These are phyloP conservation scores for Phytophthora fragariaefolia DNA, from an alignment of 352 stramenopile species.

Conservation along the genomic window DNA sequence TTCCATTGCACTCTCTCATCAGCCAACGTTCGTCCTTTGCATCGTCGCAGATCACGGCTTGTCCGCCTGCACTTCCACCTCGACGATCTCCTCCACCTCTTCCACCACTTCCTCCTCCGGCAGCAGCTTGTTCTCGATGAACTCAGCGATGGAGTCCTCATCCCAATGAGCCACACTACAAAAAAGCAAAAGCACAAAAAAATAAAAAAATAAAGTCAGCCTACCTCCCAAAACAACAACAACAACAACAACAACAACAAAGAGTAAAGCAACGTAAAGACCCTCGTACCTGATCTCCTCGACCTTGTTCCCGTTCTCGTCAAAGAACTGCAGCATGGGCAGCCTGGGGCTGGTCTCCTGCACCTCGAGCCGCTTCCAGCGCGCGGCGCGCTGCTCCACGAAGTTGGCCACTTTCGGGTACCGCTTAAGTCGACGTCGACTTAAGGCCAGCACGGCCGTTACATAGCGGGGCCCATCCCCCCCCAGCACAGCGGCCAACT, in stretches of 20 bases:
- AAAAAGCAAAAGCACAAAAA: slow-evolving; percentile 12
- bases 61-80: slow-evolving; percentile 35
- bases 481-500: slow-evolving; percentile 42
- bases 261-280: too few relatives aligned
- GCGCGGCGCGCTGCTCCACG: slow-evolving; percentile 53
- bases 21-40: neutral
- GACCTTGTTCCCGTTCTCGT: slow-evolving; percentile 51
- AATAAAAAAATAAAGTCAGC: neutral
- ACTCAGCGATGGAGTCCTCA: slow-evolving; percentile 77
- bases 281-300: slow-evolving; percentile 70
- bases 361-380: slow-evolving; percentile 57
- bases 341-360: slow-evolving; percentile 55
- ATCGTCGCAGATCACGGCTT: slow-evolving; percentile 15
- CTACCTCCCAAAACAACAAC: neutral
- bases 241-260: slow-evolving; percentile 6
- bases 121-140: slow-evolving; percentile 67
- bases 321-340: slow-evolving; percentile 73
- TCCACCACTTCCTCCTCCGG: slow-evolving; percentile 24
- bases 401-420: slow-evolving; percentile 78
- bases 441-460: slow-evolving; percentile 62
- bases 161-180: slow-evolving; percentile 74
- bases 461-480: slow-evolving; percentile 46
- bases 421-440: slow-evolving; percentile 55
- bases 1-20: slow-evolving; percentile 3
- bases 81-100: slow-evolving; percentile 18